These are phyloP conservation scores for Phytophthora crassamura DNA, from an alignment of 352 stramenopile species.

Conservation along the genomic window DNA sequence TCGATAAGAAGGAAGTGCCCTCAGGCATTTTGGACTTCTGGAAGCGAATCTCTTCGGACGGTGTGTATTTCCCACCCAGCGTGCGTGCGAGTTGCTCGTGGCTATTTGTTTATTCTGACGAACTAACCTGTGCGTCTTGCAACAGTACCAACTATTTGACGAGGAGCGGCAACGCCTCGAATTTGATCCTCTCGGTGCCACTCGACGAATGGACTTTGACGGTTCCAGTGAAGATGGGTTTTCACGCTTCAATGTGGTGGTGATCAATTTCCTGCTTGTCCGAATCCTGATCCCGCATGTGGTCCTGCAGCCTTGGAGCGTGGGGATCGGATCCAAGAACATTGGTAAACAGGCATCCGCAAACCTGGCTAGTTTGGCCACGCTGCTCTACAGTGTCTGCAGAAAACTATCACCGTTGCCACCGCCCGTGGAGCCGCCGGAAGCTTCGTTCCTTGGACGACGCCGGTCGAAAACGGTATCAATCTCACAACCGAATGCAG, in stretches of 20 bases:
- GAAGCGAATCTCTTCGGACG: constrained; percentile 57
- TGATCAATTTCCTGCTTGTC: constrained; percentile 71
- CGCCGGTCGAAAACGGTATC: constrained; percentile 16
- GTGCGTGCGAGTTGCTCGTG: constrained; percentile 32
- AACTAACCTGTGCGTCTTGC: constrained; percentile 15
- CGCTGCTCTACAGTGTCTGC: constrained; percentile 61
- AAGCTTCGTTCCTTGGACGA: constrained; percentile 15
- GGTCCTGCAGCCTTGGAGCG: constrained; percentile 57
- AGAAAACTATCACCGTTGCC: constrained; percentile 52
- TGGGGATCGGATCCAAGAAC: constrained; percentile 41
- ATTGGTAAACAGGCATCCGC: constrained; percentile 32
- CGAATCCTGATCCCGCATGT: constrained; percentile 68
- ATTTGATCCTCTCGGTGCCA: constrained; percentile 66
- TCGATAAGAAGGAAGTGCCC: constrained; percentile 61
- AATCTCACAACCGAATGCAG: neutral
- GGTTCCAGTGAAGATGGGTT: constrained; percentile 2
- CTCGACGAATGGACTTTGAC: constrained; percentile 45
- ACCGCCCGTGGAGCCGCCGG: constrained; percentile 10
- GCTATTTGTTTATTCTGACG: neutral
- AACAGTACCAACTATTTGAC: constrained; percentile 65
- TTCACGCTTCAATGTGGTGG: constrained; percentile 57
- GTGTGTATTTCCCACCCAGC: constrained; percentile 67
- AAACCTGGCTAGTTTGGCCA: constrained; percentile 59
- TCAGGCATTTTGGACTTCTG: constrained; percentile 67
- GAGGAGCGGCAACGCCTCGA: constrained; percentile 51